These are phyloP conservation scores for Calcarisporium arbuscula DNA, from an alignment of 2,329 filamentous ascomycete genomes.

Conservation along the genomic window DNA sequence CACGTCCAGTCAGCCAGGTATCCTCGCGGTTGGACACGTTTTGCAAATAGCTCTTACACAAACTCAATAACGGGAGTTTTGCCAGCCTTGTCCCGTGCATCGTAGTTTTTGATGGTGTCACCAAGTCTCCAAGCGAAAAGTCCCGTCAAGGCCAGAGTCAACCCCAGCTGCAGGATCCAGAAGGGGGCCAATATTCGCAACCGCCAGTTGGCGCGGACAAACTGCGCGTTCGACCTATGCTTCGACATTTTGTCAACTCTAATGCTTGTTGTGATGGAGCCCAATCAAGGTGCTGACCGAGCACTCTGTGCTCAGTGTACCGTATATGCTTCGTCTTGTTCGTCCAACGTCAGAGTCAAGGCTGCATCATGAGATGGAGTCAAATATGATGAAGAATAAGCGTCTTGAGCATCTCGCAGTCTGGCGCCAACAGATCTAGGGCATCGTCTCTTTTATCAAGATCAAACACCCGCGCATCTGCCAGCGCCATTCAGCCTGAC, in stretches of 20 bases:
- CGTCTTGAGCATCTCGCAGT: too few relatives aligned
- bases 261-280: too few relatives aligned
- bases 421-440: too few relatives aligned
- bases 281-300: too few relatives aligned
- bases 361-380: too few relatives aligned
- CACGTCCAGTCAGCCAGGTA: constrained; percentile 3
- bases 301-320: too few relatives aligned
- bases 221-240: constrained; percentile 46
- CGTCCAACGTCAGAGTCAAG: too few relatives aligned
- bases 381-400: too few relatives aligned
- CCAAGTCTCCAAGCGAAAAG: constrained; percentile 49
- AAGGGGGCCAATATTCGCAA: constrained; percentile 39
- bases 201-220: constrained; percentile 46
- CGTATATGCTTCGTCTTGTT: too few relatives aligned
- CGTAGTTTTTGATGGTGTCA: constrained; percentile 35
- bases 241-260: constrained; percentile 24
- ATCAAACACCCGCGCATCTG: too few relatives aligned
- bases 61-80: constrained; percentile 39
- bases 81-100: constrained; percentile 32
- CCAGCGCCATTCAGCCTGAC: too few relatives aligned
- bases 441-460: too few relatives aligned
- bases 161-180: constrained; percentile 42
- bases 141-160: constrained; percentile 41
- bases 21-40: background rate
- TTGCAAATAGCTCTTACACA: constrained; percentile 34